Base-by-base conservation (phyloP, 352 stramenopile species). In the Phytopythium montanum region DNA sequence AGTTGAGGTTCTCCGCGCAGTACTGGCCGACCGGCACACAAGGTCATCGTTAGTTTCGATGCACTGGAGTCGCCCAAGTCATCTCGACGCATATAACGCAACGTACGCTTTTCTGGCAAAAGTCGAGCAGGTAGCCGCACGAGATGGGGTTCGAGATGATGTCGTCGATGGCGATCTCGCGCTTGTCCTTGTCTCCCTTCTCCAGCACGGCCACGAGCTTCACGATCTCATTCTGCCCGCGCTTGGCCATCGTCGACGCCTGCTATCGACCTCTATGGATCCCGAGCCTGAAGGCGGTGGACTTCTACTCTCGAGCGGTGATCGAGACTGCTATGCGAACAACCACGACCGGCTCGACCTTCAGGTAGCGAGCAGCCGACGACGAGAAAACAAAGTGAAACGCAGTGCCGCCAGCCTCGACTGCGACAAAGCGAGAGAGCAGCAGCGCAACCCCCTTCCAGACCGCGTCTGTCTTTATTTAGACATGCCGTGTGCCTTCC, bases 91-190 rank as follows among this genome's bases (percentile, higher is more conserved):
- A n/a, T n/a, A n/a, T n/a, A n/a, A n/a, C n/a, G n/a, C n/a, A 6
- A 67, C 79, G 70, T 82, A 94, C 77, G 60, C 81, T 73, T 73
- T 91, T 92, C 63, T 92, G 82, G 64, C 82, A 94, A 79, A 91
- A 94, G 63, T 92, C 82, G 56, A 94, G 79, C 53, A 94, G 59
- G 33, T 92, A 94, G 56, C 82, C 85, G 59, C 82, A 90, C 34
- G 85, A 91, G 56, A 94, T 70, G n/a, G 85, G 85, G 62, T 94
- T 94, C 26, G 79, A 85, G 65, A 90, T 92, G 58, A 94, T 90
- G 53, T 92, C 82, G 55, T 92, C 81, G 67, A 92, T 91, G 34
- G 67, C 77, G 64, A 94, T 90, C 59, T 92, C 85, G 50, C 82
- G 79, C 64, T 81, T 92, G 66, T 90, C 78, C 59, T 84, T 86